Evolutionary conservation across 768 basidiomycete species (phyloP).

Genomic region (Phanerochaete sordida): DNA sequence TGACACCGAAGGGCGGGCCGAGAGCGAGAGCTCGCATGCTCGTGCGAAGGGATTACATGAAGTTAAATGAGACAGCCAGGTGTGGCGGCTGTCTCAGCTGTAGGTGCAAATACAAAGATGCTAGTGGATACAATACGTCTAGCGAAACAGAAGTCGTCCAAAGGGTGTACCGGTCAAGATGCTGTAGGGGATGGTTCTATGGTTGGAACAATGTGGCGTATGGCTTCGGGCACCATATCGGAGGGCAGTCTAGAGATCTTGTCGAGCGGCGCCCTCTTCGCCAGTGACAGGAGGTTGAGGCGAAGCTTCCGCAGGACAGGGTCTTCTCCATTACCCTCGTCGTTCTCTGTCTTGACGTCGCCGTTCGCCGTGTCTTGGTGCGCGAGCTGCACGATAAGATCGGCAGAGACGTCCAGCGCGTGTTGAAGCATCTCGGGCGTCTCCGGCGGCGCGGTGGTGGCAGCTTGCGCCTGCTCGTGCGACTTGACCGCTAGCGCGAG

Average conservation of each 20-base stretch:
- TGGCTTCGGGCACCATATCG: constrained; percentile 63
- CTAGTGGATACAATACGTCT: too few species aligned
- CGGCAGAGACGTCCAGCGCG: constrained; percentile 57
- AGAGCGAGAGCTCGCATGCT: too few species aligned
- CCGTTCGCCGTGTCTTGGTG: constrained; percentile 2
- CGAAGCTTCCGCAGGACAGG: constrained; percentile 53
- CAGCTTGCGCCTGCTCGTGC: constrained; percentile 24
- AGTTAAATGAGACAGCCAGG: too few species aligned
- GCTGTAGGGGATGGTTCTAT: too few species aligned
- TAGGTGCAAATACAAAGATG: too few species aligned
- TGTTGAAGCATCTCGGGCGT: constrained; percentile 39
- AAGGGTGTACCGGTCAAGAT: too few species aligned
- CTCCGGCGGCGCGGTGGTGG: constrained; percentile 13
- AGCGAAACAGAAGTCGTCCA: too few species aligned
- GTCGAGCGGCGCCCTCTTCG: constrained; percentile 74
- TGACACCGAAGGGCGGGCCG: too few species aligned
- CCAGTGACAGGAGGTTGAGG: constrained; percentile 71
- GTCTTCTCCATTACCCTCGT: constrained; percentile 44
- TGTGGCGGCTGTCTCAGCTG: too few species aligned
- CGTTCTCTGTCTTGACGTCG: constrained; percentile 8
- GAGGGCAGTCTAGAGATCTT: constrained; percentile 61
- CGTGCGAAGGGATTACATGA: too few species aligned
- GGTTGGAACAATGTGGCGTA: constrained; percentile 62
- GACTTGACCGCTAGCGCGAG: constrained; percentile 27
- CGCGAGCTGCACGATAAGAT: constrained; percentile 42